Conservation (phyloP, 2,329 filamentous ascomycete species). For the Penicillium sp. region DNA sequence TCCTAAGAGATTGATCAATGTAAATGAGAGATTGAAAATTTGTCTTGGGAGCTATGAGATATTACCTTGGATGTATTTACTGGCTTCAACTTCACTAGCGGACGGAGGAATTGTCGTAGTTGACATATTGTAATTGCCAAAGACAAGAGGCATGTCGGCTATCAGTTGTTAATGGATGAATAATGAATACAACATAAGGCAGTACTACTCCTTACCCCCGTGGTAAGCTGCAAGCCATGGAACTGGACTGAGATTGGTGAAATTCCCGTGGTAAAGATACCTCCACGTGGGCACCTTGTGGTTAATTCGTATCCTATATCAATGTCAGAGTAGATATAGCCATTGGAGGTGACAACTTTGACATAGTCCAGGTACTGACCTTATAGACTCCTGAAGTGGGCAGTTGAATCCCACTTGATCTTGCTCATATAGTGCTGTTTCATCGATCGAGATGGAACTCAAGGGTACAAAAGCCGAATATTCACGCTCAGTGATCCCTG, state of each 20-base stretch:
- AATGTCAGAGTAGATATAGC: neutral
- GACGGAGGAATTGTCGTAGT: neutral
- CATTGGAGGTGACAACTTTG: neutral
- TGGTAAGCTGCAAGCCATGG: constrained; percentile 48
- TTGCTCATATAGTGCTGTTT: neutral
- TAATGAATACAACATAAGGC: neutral
- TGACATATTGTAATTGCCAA: constrained; percentile 13
- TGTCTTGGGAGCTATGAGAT: neutral
- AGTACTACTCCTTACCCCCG: constrained; percentile 24
- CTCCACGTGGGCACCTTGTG: constrained; percentile 35
- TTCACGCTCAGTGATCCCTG: constrained; percentile 5
- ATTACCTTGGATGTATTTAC: constrained; percentile 15
- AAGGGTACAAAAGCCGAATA: neutral
- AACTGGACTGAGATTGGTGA: constrained; percentile 39
- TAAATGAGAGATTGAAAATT: neutral
- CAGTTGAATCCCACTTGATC: neutral
- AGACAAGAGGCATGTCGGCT: constrained; percentile 16
- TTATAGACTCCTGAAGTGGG: neutral
- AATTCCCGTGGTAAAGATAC: constrained; percentile 43
- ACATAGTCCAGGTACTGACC: neutral
- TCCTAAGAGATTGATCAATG: neutral
- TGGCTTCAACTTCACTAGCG: constrained; percentile 4
- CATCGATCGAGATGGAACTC: neutral
- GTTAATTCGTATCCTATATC: constrained; percentile 1
- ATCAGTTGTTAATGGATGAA: neutral